phyloP scores from a whole-genome alignment of 2,329 filamentous ascomycete genomes.

The Alternaria conjuncta region DNA sequence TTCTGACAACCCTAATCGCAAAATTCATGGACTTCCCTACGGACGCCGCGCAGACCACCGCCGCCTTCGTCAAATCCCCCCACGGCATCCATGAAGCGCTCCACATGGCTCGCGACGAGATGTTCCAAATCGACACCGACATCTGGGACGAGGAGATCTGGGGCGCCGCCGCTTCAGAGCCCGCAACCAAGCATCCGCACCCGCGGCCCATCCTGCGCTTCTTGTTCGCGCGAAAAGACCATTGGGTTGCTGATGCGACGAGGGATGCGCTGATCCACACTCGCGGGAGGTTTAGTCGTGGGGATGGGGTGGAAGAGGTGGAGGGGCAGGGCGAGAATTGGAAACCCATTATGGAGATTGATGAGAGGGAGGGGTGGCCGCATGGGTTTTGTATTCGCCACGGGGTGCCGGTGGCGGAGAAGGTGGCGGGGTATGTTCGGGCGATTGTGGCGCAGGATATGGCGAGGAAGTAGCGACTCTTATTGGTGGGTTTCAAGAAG shows the following conservation, averaged over 20 bases:
- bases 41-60: constrained; percentile 56
- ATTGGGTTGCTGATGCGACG: constrained; percentile 67
- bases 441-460: constrained; percentile 47
- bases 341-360: constrained; percentile 62
- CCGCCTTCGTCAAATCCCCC: constrained; percentile 57
- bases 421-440: constrained; percentile 56
- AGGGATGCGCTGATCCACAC: constrained; percentile 60
- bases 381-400: constrained; percentile 66
- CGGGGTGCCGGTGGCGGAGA: constrained; percentile 57
- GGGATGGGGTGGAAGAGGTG: constrained; percentile 24
- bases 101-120: constrained; percentile 65
- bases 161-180: constrained; percentile 52
- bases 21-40: constrained; percentile 52
- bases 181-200: constrained; percentile 29
- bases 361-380: constrained; percentile 59
- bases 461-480: constrained; percentile 2
- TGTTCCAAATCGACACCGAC: constrained; percentile 62
- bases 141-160: constrained; percentile 66
- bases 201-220: constrained; percentile 59
- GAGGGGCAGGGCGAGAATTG: constrained; percentile 41
- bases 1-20: constrained; percentile 53
- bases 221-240: constrained; percentile 65
- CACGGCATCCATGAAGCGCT: constrained; percentile 62
- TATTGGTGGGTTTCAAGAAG: not conserved
- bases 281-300: constrained; percentile 15